Conservation (phyloP, 1,139 yeast species). For the Candida sp. region DNA sequence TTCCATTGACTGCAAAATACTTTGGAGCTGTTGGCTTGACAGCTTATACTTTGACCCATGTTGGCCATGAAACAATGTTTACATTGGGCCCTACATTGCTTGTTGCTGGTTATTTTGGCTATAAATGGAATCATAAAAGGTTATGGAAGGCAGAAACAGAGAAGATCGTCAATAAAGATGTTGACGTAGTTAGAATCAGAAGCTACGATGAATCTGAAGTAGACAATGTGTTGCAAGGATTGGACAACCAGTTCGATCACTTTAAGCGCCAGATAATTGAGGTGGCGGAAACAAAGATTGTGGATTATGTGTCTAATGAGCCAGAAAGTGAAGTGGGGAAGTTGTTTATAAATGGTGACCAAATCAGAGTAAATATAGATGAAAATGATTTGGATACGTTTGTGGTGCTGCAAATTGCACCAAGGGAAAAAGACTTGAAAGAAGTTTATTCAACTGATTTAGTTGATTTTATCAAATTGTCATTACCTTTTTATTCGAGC, state of each 20-base stretch:
- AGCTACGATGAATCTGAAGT: conserved; percentile 33
- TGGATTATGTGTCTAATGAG: conserved; percentile 14
- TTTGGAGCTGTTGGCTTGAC: conserved; percentile 22
- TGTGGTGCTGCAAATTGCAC: conserved; percentile 12
- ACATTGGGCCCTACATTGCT: conserved; percentile 37
- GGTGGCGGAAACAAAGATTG: conserved; percentile 20
- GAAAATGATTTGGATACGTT: conserved; percentile 29
- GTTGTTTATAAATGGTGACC: conserved; percentile 25
- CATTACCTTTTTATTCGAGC: conserved; percentile 26
- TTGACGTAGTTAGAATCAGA: conserved; percentile 18
- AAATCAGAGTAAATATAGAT: conserved; percentile 21
- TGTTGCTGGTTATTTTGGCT: conserved; percentile 22
- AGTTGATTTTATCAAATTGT: conserved; percentile 27
- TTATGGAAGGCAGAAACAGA: not conserved
- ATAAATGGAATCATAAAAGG: conserved; percentile 4
- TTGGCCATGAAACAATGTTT: conserved; percentile 32
- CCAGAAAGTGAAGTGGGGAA: not conserved
- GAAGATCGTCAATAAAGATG: conserved; percentile 7
- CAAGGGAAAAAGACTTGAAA: conserved; percentile 3
- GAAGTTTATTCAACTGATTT: conserved; percentile 8
- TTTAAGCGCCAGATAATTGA: conserved; percentile 28
- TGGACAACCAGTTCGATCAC: conserved; percentile 37
- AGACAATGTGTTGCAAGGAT: conserved; percentile 28
- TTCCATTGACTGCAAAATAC: conserved; percentile 28
- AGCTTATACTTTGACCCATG: conserved; percentile 29